These are phyloP conservation scores for Marasmius fiardii DNA, from an alignment of 1,284 basidiomycete species.

Conservation along the genomic window DNA sequence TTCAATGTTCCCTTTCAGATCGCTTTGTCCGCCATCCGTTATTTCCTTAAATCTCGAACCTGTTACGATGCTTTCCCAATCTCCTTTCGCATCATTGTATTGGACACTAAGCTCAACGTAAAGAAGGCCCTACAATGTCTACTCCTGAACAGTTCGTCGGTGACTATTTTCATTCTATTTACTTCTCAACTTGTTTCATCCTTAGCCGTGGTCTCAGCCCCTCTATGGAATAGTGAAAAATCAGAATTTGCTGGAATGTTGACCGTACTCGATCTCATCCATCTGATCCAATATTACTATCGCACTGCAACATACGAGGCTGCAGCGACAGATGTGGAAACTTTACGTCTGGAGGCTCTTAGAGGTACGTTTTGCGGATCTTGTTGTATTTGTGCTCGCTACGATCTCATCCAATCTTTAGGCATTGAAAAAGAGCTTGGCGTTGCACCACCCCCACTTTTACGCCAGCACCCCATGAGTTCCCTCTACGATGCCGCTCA, in stretches of 20 bases:
- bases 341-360: constrained; percentile 86
- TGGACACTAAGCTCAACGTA: constrained; percentile 93
- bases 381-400: constrained; percentile 14
- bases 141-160: constrained; percentile 70
- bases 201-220: constrained; percentile 94
- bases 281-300: constrained; percentile 97
- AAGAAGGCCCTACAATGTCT: constrained; percentile 92
- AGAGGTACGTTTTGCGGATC: constrained; percentile 56
- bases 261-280: constrained; percentile 93
- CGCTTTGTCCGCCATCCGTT: constrained; percentile 76
- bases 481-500: constrained; percentile 91
- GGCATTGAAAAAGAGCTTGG: constrained; percentile 94
- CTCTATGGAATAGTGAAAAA: constrained; percentile 94
- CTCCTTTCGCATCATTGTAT: constrained; percentile 93
- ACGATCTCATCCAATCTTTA: constrained; percentile 28
- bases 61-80: constrained; percentile 97
- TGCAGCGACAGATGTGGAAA: constrained; percentile 90
- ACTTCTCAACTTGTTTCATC: constrained; percentile 7
- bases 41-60: constrained; percentile 81
- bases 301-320: constrained; percentile 84
- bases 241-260: constrained; percentile 95
- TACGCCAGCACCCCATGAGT: constrained; percentile 85
- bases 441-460: constrained; percentile 89
- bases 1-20: constrained; percentile 34
- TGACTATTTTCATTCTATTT: constrained; percentile 1